Evolutionary conservation across 352 stramenopile species (phyloP), one percentile per base, ranked within the genome.

Genomic region (Globisporangium spiculum): DNA sequence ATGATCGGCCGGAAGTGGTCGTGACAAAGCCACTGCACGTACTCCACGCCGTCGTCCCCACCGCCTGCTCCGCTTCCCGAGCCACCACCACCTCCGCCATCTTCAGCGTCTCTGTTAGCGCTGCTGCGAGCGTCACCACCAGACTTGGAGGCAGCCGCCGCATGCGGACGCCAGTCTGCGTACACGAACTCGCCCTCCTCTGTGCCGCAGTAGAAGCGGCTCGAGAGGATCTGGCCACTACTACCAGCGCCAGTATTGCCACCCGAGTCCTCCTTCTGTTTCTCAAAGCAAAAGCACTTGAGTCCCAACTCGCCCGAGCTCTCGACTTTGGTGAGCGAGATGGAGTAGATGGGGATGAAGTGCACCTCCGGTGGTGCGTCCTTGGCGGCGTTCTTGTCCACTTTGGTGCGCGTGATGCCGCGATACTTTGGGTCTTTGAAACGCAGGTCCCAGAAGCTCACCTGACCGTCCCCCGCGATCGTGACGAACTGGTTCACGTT

Each of bases 111-210:
- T 24, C 54, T 26, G 3, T n/a, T 60, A 44, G 74, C 69, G 70
- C 71, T 76, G 50, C 36, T 59, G 24, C 44, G 44, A 22, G 18
- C 16, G 18, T 22, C 44, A 50, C 34, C 56, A 12, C 44, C 24
- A 8, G 64, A 50, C 57, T 66, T 70, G 26, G 57, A 46, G 18
- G 75, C 71, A n/a, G 84, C 83, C 44, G 84, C 83, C 48, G 56
- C 56, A 16, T 92, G 85, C 2, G 87, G 84, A 6, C 87, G 80
- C 91, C 91, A 98, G 73, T 98, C 92, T 0, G 85, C 90, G 56
- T 94, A 93, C 14, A 97, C 66, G 7, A 98, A 83, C 63, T 98
- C 92, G 1, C 93, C 93, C 72, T 98, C 92, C 57, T 98, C 90
- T 0, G 84, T 96, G 14, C 78, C 85, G 63, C 86, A 95, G 68